Evolutionary conservation across 208 protist species (phyloP).

Genomic region (Histomonas meleagridis): DNA sequence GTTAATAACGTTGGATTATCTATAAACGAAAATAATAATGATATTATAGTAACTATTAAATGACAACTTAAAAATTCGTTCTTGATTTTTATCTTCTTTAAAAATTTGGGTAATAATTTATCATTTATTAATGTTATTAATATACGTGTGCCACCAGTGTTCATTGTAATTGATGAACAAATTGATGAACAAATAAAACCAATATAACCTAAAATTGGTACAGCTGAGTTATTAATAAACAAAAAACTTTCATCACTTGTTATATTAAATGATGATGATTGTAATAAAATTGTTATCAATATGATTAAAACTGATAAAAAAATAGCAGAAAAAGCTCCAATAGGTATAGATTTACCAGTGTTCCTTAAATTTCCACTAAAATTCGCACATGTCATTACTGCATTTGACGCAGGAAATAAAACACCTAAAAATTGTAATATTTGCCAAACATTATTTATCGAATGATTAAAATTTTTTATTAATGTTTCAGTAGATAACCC

Average conservation of each 20-base stretch:
- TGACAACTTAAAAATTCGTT: not conserved
- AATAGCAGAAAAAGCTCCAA: not conserved
- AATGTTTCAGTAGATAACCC: not conserved
- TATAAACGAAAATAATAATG: not conserved
- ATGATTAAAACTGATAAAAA: not conserved
- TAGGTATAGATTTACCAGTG: not conserved
- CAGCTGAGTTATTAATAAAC: not conserved
- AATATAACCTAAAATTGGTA: not conserved
- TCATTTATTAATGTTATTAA: not conserved
- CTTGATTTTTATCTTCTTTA: not conserved
- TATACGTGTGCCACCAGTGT: not conserved
- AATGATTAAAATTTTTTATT: not conserved
- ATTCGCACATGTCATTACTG: not conserved
- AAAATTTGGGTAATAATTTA: not conserved
- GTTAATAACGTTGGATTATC: not conserved
- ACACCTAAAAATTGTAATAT: not conserved
- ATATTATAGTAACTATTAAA: not conserved
- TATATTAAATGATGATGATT: not conserved
- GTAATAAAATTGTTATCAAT: not conserved
- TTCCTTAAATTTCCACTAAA: not conserved
- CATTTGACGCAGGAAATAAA: not conserved
- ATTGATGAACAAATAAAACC: not conserved
- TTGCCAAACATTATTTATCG: not conserved
- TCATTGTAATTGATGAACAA: conserved; percentile 4
- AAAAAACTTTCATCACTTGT: not conserved